phyloP scores from a whole-genome alignment of 2,329 filamentous ascomycete species.

The Calycina marina region DNA sequence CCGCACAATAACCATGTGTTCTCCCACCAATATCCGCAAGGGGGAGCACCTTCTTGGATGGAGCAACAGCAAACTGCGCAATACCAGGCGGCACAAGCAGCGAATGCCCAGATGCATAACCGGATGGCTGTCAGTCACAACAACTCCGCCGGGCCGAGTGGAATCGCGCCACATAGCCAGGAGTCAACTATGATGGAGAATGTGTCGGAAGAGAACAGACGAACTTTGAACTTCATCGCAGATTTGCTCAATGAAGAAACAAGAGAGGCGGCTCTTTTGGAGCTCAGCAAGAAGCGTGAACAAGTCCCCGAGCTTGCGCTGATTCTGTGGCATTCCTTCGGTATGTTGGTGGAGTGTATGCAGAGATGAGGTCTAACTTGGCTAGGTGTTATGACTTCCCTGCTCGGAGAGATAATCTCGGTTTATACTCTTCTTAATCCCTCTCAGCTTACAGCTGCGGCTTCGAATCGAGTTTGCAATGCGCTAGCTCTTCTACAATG shows the following conservation, averaged over 20 bases:
- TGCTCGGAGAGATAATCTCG: conserved; percentile 96
- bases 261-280: conserved; percentile 78
- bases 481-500: conserved; percentile 91
- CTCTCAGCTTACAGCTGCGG: conserved; percentile 92
- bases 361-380: conserved; percentile 7
- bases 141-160: conserved; percentile 21
- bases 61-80: conserved; percentile 25
- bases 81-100: conserved; percentile 21
- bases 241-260: conserved; percentile 79
- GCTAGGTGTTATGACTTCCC: conserved; percentile 89
- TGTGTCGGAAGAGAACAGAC: conserved; percentile 79
- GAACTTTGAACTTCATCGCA: conserved; percentile 85
- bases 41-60: conserved; percentile 51
- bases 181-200: conserved; percentile 46
- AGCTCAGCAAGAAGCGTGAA: conserved; percentile 96
- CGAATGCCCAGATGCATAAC: conserved; percentile 46
- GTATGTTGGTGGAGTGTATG: no score
- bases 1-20: conserved; percentile 39
- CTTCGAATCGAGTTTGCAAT: conserved; percentile 94
- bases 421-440: conserved; percentile 95
- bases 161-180: conserved; percentile 33
- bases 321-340: conserved; percentile 97
- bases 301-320: conserved; percentile 93
- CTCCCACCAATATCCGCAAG: conserved; percentile 46
- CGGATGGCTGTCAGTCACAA: conserved; percentile 56